Conservation (phyloP, 1,284 basidiomycete genomes). For the Malassezia japonica region DNA sequence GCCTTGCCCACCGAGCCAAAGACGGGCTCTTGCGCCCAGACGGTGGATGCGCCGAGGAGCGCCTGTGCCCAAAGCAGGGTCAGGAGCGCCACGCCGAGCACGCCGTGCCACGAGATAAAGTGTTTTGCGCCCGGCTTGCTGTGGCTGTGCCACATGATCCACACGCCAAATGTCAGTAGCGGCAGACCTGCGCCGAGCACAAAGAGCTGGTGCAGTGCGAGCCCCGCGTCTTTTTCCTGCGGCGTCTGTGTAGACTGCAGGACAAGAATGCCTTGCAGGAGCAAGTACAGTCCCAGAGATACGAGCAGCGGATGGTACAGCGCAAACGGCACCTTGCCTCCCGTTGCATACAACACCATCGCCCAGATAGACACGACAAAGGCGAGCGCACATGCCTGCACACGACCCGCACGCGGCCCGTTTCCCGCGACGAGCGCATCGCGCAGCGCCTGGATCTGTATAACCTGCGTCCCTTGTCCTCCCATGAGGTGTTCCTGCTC, state of each 20-base stretch:
- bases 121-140: conserved; percentile 3
- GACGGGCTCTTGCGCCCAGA: not conserved
- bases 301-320: conserved; percentile 10
- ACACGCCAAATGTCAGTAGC: conserved; percentile 2
- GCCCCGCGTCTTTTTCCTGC: not conserved
- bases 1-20: conserved; percentile 7
- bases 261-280: conserved; percentile 4
- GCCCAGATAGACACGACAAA: not conserved
- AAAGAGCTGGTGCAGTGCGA: conserved; percentile 2
- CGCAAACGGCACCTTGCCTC: not conserved
- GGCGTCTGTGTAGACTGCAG: conserved; percentile 1
- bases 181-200: not conserved
- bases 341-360: not conserved
- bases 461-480: too few relatives aligned
- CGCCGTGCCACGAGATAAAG: conserved; percentile 14
- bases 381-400: not conserved
- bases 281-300: conserved; percentile 2
- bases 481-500: too few relatives aligned
- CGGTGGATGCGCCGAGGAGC: conserved; percentile 1
- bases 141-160: conserved; percentile 13
- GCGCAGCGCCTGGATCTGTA: too few relatives aligned
- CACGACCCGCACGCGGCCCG: not conserved
- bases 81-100: conserved; percentile 1
- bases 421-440: not conserved
- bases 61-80: conserved; percentile 6